Percentiles rank a stretch among this genome's conserved stretches.
Evolutionary conservation across 768 basidiomycete genomes (phyloP).

Genomic region (Rhizopogon vesiculosus): DNA sequence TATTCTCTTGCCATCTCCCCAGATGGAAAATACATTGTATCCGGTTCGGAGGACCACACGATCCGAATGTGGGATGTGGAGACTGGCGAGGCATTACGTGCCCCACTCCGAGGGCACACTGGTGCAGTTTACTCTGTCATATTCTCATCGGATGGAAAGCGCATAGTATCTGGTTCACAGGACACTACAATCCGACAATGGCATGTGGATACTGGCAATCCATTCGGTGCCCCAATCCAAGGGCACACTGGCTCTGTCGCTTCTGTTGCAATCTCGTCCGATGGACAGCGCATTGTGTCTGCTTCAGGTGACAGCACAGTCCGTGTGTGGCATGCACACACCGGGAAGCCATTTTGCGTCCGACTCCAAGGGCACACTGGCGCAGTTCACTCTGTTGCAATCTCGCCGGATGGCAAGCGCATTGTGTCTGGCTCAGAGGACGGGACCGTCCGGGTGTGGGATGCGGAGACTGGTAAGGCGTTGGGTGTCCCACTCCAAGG

Average conservation of each 20-base stretch:
- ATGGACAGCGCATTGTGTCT: constrained; percentile 27
- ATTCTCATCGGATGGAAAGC: constrained; percentile 9
- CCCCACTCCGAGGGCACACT: constrained; percentile 1
- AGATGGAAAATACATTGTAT: not conserved
- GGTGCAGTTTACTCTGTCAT: constrained; percentile 2
- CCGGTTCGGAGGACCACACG: not conserved
- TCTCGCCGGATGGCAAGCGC: constrained; percentile 3
- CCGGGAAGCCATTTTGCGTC: constrained; percentile 2
- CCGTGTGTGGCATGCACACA: constrained; percentile 24
- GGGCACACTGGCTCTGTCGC: constrained; percentile 22
- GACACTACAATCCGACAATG: constrained; percentile 26
- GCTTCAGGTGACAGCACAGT: constrained; percentile 23
- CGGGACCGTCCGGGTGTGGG: not conserved
- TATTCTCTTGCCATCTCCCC: not conserved
- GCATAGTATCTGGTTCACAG: constrained; percentile 24
- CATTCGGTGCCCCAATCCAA: constrained; percentile 19
- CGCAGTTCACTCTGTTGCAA: not conserved
- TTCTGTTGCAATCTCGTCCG: constrained; percentile 27
- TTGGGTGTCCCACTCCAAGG: not conserved
- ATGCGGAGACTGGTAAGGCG: constrained; percentile 1
- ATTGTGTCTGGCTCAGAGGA: not conserved
- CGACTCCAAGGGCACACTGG: not conserved
- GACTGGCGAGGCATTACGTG: constrained; percentile 2
- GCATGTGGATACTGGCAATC: constrained; percentile 15
- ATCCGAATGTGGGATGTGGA: constrained; percentile 4